These are phyloP conservation scores for Acacia confusa DNA, from an alignment of 306 rosid species.

Conservation along the genomic window DNA sequence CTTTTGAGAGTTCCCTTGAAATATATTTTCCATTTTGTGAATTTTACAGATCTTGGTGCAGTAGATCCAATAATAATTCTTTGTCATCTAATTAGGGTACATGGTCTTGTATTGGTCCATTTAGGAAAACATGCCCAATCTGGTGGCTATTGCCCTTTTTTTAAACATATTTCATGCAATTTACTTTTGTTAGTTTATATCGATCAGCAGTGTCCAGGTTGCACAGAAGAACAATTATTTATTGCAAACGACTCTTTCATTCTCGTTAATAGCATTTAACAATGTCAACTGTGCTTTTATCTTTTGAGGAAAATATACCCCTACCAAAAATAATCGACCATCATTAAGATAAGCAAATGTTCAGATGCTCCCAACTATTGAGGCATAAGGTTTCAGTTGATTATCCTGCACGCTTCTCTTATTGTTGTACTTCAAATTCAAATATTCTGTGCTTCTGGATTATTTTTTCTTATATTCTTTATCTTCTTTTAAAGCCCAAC, in stretches of 20 bases:
- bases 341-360: conserved; percentile 23
- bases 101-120: neutral
- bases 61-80: neutral
- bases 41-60: conserved; percentile 1
- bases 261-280: conserved; percentile 10
- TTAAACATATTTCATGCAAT: neutral
- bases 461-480: conserved; percentile 33
- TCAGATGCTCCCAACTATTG: conserved; percentile 26
- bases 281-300: neutral
- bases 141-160: neutral
- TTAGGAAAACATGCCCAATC: neutral
- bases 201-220: neutral
- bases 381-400: conserved; percentile 22
- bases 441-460: conserved; percentile 25
- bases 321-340: neutral
- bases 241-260: conserved; percentile 17
- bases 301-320: neutral
- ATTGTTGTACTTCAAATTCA: conserved; percentile 28
- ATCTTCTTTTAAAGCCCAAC: conserved; percentile 68
- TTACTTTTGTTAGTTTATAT: neutral
- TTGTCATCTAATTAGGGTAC: neutral
- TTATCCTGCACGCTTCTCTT: conserved; percentile 23
- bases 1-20: conserved; percentile 16
- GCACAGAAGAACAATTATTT: conserved; percentile 16
- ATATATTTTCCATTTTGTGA: neutral